Evolutionary conservation across 257 asterid species (phyloP), one percentile per base, ranked within the genome.

Genomic region (Solanum chilense): DNA sequence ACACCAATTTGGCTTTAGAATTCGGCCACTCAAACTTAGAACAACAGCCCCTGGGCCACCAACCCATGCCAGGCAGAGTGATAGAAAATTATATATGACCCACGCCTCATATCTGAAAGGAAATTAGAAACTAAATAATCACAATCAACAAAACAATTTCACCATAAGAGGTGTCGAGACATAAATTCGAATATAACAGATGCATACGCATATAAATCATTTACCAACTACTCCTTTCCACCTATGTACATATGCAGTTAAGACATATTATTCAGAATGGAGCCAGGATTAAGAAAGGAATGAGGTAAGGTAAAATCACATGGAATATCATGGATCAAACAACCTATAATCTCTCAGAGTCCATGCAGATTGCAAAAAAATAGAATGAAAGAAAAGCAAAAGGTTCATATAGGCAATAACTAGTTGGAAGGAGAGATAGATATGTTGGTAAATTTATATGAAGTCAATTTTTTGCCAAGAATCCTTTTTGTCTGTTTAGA

Each of bases 21-120:
- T 87, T 86, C 96, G 95, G 18, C 99, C 99, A 47, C 93, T 88
- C 86, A 97, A 93, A 89, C 97, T 97, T 82, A 97, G 86, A 88
- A 97, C 99, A 85, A 96, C 98, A 89, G 99, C 98, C 86, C 99
- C 99, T 29, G 99, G 99, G 88, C 99, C 99, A 86, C 99, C 99
- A 64, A 97, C 98, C 99, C 99, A 97, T 88, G 97, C 99, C 92
- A 97, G 89, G 98, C 99, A 97, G 86, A 97, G 90, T 6, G 99
- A 97, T 62, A 97, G 94, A 92, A 97, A 97, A 91, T 96, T 96
- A 92, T 97, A 97, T 80, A 97, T 97, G 91, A 97, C 99, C 99
- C 99, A 97, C 82, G 99, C 99, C 94, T 97, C 99, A 89, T 97
- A 97, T 88, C 99, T 97, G 96, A 90, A 88, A 91, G 87, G 39